phyloP scores from a whole-genome alignment of 345 rosid species.

The Salix udensis region DNA sequence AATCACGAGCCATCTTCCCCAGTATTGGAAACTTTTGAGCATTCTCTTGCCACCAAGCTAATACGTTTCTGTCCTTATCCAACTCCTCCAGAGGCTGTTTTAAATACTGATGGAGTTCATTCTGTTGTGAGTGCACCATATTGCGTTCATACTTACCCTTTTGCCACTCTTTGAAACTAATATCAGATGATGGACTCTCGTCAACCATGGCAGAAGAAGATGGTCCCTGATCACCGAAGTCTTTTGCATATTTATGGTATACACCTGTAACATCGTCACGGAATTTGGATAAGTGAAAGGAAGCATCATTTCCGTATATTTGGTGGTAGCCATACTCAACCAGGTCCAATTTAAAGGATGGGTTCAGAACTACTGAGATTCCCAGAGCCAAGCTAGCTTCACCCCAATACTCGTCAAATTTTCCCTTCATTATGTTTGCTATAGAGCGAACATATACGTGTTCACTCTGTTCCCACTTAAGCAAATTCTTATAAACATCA shows the following conservation, averaged over 20 bases:
- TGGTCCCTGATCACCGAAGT: neutral
- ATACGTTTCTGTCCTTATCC: neutral
- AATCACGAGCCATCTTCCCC: neutral
- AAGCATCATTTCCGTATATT: neutral
- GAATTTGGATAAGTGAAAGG: neutral
- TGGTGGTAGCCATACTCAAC: neutral
- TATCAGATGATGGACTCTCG: neutral
- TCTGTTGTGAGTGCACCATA: neutral
- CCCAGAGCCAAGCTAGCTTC: neutral
- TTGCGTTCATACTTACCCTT: too few species aligned
- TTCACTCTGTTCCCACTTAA: neutral
- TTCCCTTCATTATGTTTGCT: neutral
- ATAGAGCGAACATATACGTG: neutral
- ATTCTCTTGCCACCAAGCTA: neutral
- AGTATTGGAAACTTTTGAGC: neutral
- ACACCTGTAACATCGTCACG: accelerated
- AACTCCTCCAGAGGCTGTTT: neutral
- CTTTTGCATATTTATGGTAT: neutral
- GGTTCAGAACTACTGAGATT: neutral
- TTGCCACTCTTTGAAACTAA: neutral
- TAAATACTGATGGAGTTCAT: neutral
- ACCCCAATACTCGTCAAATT: neutral
- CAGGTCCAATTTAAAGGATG: accelerated
- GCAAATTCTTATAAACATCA: neutral
- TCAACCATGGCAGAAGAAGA: neutral